Evolutionary conservation across 345 rosid species (phyloP).

Genomic region (Fremontodendron californicum): DNA sequence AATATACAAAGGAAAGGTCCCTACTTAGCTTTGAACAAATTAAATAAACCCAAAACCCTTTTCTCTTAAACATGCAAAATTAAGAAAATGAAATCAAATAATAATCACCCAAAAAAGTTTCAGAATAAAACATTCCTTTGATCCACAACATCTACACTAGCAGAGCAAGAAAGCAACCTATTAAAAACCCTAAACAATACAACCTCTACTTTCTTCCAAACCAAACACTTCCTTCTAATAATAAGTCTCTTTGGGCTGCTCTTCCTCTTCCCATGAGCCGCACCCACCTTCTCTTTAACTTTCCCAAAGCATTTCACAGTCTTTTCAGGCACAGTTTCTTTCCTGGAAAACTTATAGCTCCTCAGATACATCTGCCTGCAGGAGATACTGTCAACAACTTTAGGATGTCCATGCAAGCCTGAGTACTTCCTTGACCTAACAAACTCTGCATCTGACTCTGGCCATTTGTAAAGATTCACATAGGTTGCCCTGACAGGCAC

Average conservation of each 20-base stretch:
- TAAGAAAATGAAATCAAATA: neutral
- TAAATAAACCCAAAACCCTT: neutral
- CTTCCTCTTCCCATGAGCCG: constrained; percentile 14
- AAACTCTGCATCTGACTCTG: constrained; percentile 23
- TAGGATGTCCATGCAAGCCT: neutral
- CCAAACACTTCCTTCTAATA: constrained; percentile 37
- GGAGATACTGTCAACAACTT: constrained; percentile 36
- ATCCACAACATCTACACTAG: constrained; percentile 47
- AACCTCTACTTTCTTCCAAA: constrained; percentile 49
- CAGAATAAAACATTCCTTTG: neutral
- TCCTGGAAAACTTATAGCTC: constrained; percentile 46
- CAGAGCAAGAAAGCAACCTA: constrained; percentile 40
- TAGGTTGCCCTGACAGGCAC: constrained; percentile 23
- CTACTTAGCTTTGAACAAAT: neutral
- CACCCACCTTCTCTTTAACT: constrained; percentile 25
- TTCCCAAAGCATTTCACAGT: constrained; percentile 30
- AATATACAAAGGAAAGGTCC: too few relatives aligned
- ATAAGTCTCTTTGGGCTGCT: neutral
- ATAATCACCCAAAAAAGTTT: neutral
- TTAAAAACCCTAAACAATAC: constrained; percentile 39
- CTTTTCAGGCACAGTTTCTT: constrained; percentile 31
- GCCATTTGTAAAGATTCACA: constrained; percentile 33
- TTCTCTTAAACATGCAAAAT: neutral
- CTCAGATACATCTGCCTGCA: constrained; percentile 50
- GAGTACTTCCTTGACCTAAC: constrained; percentile 20